phyloP scores from a whole-genome alignment of 2,329 filamentous ascomycete species.

The Cladosporium austrohemisphaericum region DNA sequence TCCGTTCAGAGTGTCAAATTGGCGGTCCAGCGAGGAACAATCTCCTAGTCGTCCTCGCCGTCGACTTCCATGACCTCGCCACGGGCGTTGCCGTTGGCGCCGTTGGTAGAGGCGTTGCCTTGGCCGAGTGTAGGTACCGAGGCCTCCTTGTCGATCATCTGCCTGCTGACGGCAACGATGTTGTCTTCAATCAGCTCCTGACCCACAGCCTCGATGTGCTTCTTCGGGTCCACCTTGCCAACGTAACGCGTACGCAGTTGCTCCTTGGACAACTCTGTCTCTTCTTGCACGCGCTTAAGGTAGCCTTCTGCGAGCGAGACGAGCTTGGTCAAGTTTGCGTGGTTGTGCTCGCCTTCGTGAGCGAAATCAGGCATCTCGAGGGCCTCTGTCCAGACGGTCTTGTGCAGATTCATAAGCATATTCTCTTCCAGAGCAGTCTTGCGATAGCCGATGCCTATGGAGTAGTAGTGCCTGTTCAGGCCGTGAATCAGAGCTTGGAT shows the following conservation, averaged over 20 bases:
- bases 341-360: slow-evolving; percentile 76
- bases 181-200: slow-evolving; percentile 98
- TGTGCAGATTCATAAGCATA: slow-evolving; percentile 99
- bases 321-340: slow-evolving; percentile 80
- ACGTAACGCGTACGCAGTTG: slow-evolving; percentile 99
- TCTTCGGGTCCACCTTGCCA: slow-evolving; percentile 98
- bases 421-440: slow-evolving; percentile 97
- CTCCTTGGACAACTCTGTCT: slow-evolving; percentile 94
- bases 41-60: slow-evolving; percentile 18
- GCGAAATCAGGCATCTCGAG: slow-evolving; percentile 96
- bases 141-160: slow-evolving; percentile 99
- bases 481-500: slow-evolving; percentile 98
- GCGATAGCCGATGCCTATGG: slow-evolving; percentile 95
- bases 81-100: slow-evolving; percentile 15
- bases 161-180: slow-evolving; percentile 94
- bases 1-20: neutral
- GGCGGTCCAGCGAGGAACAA: slow-evolving; percentile 7
- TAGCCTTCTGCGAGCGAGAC: slow-evolving; percentile 91
- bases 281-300: slow-evolving; percentile 97
- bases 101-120: slow-evolving; percentile 25
- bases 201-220: slow-evolving; percentile 94
- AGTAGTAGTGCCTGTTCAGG: slow-evolving; percentile 98
- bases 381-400: slow-evolving; percentile 98
- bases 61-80: slow-evolving; percentile 27
- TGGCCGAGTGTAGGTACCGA: slow-evolving; percentile 74